Evolutionary conservation across 306 rosid species (phyloP).

Genomic region (Alnus glutinosa): DNA sequence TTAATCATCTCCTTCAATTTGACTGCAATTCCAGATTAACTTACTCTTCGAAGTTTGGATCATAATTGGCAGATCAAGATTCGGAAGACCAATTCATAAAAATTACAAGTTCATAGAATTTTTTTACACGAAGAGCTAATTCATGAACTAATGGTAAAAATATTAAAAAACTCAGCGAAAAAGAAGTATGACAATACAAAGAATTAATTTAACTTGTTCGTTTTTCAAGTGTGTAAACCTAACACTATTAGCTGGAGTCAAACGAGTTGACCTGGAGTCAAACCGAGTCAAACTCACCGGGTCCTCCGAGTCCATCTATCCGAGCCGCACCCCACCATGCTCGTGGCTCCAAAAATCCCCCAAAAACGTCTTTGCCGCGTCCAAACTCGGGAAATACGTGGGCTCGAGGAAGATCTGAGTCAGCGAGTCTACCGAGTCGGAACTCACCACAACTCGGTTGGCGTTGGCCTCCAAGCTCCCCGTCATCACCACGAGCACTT

Average conservation of each 20-base stretch:
- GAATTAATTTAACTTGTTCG: background rate
- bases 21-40: too few relatives aligned
- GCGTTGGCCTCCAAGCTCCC: slow-evolving; percentile 83
- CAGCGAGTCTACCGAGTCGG: slow-evolving; percentile 67
- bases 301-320: slow-evolving; percentile 3
- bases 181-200: background rate
- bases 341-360: slow-evolving; percentile 50
- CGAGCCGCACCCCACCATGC: background rate
- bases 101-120: too few relatives aligned
- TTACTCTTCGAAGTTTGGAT: too few relatives aligned
- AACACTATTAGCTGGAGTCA: background rate
- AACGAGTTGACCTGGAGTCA: background rate
- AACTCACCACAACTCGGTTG: slow-evolving; percentile 59
- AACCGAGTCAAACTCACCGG: background rate
- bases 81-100: too few relatives aligned
- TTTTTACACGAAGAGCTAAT: background rate
- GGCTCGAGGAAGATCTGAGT: slow-evolving; percentile 77
- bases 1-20: too few relatives aligned
- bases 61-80: too few relatives aligned
- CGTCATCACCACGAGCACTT: slow-evolving; percentile 65
- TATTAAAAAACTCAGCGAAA: background rate
- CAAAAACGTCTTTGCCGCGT: slow-evolving; percentile 88
- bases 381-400: slow-evolving; percentile 89
- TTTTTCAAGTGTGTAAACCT: background rate
- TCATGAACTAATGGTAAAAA: too few relatives aligned